These are phyloP conservation scores for Dipodascopsis uninucleata DNA, from an alignment of 805 yeast genomes.

Conservation along the genomic window DNA sequence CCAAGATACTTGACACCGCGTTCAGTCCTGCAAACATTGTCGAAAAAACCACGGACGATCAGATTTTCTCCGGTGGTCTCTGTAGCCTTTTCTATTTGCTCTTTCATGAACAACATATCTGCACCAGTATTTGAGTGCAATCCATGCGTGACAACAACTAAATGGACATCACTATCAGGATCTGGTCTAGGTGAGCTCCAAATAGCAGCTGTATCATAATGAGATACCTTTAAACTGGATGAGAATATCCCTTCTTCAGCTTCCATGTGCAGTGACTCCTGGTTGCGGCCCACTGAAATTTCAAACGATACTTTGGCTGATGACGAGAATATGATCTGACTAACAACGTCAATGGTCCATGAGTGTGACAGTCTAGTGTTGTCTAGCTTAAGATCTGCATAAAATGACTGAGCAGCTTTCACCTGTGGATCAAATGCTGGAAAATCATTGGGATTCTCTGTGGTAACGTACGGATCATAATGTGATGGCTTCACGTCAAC, in stretches of 20 bases:
- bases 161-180: constrained; percentile 60
- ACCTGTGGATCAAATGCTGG: constrained; percentile 48
- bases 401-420: constrained; percentile 69
- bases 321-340: constrained; percentile 73
- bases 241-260: constrained; percentile 27
- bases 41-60: constrained; percentile 76
- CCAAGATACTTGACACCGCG: constrained; percentile 85
- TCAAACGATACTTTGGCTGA: constrained; percentile 67
- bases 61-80: constrained; percentile 53
- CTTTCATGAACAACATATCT: constrained; percentile 85
- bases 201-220: constrained; percentile 58
- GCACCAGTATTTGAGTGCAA: constrained; percentile 85
- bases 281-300: constrained; percentile 47
- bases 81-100: constrained; percentile 58
- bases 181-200: constrained; percentile 69
- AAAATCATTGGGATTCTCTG: constrained; percentile 35
- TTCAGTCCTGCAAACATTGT: constrained; percentile 84
- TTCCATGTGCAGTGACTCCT: constrained; percentile 27
- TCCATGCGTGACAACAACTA: constrained; percentile 87
- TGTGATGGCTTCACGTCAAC: constrained; percentile 72
- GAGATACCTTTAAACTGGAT: constrained; percentile 33
- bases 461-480: constrained; percentile 50
- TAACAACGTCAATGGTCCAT: constrained; percentile 78
- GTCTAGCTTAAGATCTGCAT: constrained; percentile 51
- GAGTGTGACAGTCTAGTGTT: constrained; percentile 43